Evolutionary conservation across 305 asterid genomes (phyloP).

Genomic region (Stenogyne calaminthoides): DNA sequence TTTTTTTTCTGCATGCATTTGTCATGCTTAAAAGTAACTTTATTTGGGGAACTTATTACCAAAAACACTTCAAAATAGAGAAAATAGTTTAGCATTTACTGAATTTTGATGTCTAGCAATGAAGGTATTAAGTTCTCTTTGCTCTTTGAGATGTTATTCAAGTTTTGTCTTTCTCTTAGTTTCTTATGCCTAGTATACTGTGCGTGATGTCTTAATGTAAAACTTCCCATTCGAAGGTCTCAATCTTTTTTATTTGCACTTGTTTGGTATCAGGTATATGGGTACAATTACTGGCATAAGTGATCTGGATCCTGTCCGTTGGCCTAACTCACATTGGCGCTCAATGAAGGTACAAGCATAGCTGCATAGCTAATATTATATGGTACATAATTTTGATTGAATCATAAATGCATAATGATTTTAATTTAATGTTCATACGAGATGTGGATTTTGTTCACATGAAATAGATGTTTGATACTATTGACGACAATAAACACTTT

Average conservation of each 20-base stretch:
- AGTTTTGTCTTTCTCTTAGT: not conserved
- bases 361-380: not conserved
- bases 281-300: constrained; percentile 92
- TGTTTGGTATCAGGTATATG: constrained; percentile 71
- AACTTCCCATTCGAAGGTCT: not conserved
- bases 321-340: constrained; percentile 99
- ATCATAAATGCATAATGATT: not conserved
- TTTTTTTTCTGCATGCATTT: not conserved
- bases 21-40: not conserved
- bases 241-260: not conserved
- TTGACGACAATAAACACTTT: too few species aligned
- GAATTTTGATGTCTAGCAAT: not conserved
- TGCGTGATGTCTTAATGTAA: not conserved
- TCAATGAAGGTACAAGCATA: constrained; percentile 71
- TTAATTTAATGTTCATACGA: too few species aligned
- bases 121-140: not conserved
- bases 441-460: too few species aligned
- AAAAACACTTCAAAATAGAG: not conserved
- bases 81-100: not conserved
- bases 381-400: not conserved
- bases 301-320: constrained; percentile 90
- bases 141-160: not conserved
- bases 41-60: not conserved
- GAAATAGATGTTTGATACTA: too few species aligned
- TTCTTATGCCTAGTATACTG: not conserved